phyloP scores from a whole-genome alignment of 2,329 filamentous ascomycete species.

The Arthrobotrys sphaeroides region DNA sequence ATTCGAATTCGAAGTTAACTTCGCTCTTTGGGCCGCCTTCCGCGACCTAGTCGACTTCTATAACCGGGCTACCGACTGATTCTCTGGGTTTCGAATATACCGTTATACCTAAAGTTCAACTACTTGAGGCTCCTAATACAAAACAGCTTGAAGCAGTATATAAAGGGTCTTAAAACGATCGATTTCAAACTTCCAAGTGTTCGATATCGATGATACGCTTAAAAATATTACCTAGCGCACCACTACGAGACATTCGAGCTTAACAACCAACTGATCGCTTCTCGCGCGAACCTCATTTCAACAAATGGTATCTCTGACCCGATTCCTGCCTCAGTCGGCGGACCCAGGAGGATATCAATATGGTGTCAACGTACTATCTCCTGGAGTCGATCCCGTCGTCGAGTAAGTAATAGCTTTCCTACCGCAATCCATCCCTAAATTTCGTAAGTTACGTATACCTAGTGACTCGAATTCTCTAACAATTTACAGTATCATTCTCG shows the following conservation, averaged over 20 bases:
- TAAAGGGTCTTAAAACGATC: constrained; percentile 45
- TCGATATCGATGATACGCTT: constrained; percentile 42
- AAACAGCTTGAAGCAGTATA: not conserved
- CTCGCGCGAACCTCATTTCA: not conserved
- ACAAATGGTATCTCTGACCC: constrained; percentile 33
- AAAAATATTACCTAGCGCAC: not conserved
- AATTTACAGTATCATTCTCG: constrained; percentile 56
- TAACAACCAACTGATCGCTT: constrained; percentile 6
- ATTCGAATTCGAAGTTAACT: no score
- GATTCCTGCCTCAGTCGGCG: constrained; percentile 30
- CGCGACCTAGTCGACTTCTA: not conserved
- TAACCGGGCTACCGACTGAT: not conserved
- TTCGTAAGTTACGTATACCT: no score
- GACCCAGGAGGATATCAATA: constrained; percentile 48
- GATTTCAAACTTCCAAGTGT: constrained; percentile 26
- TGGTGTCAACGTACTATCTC: constrained; percentile 51
- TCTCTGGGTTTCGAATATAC: constrained; percentile 12
- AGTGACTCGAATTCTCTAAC: not conserved
- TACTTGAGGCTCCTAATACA: no score
- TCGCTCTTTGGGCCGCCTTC: not conserved
- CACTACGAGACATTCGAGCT: not conserved
- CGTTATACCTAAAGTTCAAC: not conserved
- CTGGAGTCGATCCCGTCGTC: constrained; percentile 52
- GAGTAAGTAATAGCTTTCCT: constrained; percentile 44
- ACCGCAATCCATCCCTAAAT: not conserved